phyloP scores from a whole-genome alignment of 768 basidiomycete species.

The Auricularia sp. region DNA sequence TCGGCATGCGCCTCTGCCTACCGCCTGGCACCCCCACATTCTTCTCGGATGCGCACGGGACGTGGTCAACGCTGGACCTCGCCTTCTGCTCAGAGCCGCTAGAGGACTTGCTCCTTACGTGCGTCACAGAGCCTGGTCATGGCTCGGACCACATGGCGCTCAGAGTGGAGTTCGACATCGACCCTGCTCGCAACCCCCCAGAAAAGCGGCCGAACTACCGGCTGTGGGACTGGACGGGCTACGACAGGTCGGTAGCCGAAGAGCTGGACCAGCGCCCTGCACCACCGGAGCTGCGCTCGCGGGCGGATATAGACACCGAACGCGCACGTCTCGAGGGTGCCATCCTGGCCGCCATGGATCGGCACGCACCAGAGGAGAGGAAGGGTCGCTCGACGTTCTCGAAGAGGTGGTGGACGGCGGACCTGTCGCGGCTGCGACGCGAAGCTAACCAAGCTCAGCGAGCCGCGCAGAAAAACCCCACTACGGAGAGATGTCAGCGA shows the following conservation, averaged over 20 bases:
- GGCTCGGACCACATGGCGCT: conserved; percentile 1
- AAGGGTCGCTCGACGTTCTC: not conserved
- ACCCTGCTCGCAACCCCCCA: not conserved
- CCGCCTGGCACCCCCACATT: not conserved
- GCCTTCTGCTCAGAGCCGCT: not conserved
- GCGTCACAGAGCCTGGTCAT: not conserved
- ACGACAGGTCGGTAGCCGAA: not conserved
- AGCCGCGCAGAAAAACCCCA: not conserved
- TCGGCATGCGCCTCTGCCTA: not conserved
- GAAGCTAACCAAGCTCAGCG: not conserved
- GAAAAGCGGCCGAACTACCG: not conserved
- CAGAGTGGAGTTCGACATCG: not conserved
- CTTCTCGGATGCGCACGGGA: not conserved
- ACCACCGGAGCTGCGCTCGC: too few species aligned
- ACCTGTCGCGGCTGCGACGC: not conserved
- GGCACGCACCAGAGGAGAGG: not conserved
- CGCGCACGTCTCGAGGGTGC: not conserved
- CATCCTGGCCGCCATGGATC: not conserved
- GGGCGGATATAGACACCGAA: too few species aligned
- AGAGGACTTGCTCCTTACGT: not conserved
- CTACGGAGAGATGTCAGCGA: not conserved
- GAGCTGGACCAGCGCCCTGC: too few species aligned
- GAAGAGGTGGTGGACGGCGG: not conserved
- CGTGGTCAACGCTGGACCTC: not conserved
- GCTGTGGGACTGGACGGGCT: not conserved